Evolutionary conservation across 169 alveolate species (phyloP).

Genomic region (Babesia ovata): DNA sequence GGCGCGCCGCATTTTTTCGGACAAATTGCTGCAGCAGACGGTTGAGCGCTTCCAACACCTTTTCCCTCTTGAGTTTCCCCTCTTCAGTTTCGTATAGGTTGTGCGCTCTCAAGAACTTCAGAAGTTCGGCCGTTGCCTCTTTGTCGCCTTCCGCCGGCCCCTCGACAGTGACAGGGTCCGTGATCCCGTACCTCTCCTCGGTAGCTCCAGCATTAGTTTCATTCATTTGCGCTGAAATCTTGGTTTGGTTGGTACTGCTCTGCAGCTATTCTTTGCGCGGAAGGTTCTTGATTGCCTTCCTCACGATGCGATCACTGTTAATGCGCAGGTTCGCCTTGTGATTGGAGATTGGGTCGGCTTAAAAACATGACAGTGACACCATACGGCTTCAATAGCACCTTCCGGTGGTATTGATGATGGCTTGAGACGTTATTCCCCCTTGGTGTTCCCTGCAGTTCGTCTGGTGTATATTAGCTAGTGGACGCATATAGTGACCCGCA

Average conservation of each 20-base stretch:
- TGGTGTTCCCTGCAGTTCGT: no score
- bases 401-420: no score
- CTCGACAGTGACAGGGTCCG: conserved; percentile 74
- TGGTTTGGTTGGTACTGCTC: not conserved
- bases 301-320: no score
- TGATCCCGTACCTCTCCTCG: conserved; percentile 63
- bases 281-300: no score
- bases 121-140: conserved; percentile 77
- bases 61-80: conserved; percentile 86
- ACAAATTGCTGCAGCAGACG: conserved; percentile 89
- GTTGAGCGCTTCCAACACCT: conserved; percentile 86
- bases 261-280: not conserved
- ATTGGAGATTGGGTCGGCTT: no score
- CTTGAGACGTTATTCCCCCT: no score
- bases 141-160: conserved; percentile 83
- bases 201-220: not conserved
- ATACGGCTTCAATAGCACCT: no score
- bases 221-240: conserved; percentile 7
- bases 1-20: conserved; percentile 68
- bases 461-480: no score
- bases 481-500: no score
- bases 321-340: no score
- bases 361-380: no score
- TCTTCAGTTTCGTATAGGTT: conserved; percentile 89
- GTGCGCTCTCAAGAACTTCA: conserved; percentile 74